Conservation (phyloP, 345 rosid genomes). For the Citrus glauca region DNA sequence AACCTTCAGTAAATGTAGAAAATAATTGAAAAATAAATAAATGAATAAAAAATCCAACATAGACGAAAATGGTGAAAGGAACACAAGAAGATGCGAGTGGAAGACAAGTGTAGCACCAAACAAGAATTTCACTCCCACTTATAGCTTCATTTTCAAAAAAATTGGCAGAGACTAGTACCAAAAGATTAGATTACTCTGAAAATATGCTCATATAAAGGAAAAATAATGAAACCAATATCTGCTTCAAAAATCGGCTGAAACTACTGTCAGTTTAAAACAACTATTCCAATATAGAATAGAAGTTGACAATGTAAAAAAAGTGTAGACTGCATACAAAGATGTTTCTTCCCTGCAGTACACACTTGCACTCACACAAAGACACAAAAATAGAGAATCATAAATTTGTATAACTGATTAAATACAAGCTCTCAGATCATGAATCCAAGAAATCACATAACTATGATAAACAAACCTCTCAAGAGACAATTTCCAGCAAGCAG, state of each 20-base stretch:
- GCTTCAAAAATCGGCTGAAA: neutral
- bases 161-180: neutral
- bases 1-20: constrained; percentile 3
- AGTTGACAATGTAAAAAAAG: neutral
- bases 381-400: neutral
- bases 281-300: neutral
- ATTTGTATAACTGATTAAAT: neutral
- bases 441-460: neutral
- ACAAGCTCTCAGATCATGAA: neutral
- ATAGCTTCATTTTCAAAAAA: neutral
- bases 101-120: neutral
- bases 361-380: neutral
- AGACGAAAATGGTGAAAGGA: neutral
- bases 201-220: neutral
- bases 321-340: neutral
- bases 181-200: constrained; percentile 5
- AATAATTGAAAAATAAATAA: neutral
- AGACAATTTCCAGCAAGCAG: neutral
- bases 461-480: neutral
- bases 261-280: constrained; percentile 1
- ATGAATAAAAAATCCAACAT: neutral
- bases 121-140: neutral
- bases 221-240: neutral
- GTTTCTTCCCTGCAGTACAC: neutral
- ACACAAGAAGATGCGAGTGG: neutral